These are phyloP conservation scores for Geosmithia putterillii DNA, from an alignment of 2,329 filamentous ascomycete species.

Conservation along the genomic window DNA sequence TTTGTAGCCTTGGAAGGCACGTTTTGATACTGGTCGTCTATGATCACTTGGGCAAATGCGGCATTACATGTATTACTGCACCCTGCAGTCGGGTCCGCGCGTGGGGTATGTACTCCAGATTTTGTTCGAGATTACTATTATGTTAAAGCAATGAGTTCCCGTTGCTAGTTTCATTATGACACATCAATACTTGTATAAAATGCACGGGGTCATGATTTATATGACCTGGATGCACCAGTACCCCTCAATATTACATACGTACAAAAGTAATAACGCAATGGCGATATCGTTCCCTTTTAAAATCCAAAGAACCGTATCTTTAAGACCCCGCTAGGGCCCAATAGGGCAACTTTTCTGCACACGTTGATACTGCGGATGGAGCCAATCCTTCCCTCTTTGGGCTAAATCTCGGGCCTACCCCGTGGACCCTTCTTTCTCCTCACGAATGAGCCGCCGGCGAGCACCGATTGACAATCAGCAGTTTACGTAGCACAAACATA, in stretches of 20 bases:
- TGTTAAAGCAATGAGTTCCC: not conserved
- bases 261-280: no score
- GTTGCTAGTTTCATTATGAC: not conserved
- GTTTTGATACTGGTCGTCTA: no score
- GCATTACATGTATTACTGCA: no score
- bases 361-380: not conserved
- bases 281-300: no score
- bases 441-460: not conserved
- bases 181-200: no score
- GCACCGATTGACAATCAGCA: not conserved
- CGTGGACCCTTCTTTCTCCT: not conserved
- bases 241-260: no score
- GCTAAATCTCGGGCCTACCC: not conserved
- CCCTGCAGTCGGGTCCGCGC: no score
- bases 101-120: not conserved
- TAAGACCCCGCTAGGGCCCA: not conserved
- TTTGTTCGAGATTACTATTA: not conserved
- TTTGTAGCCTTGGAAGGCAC: conserved; percentile 5
- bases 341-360: not conserved
- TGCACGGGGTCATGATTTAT: no score
- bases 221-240: no score
- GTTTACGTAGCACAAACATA: not conserved
- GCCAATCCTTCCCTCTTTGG: not conserved
- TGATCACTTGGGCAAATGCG: no score
- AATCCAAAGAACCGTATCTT: no score